phyloP scores from a whole-genome alignment of 2,329 filamentous ascomycete genomes.

The Arachnopeziza araneosa region DNA sequence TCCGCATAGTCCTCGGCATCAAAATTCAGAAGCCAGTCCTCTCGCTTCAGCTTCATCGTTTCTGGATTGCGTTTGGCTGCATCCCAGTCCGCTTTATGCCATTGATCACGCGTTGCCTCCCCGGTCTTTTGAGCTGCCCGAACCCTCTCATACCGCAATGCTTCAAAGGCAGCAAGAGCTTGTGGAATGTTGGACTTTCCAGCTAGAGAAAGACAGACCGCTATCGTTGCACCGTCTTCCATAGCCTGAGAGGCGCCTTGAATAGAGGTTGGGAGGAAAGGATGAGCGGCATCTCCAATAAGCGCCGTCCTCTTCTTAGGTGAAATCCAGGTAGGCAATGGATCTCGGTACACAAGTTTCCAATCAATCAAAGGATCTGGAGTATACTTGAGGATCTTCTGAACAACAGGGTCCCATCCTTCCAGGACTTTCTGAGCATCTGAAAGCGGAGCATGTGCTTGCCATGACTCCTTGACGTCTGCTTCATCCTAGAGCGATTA shows the following conservation, averaged over 20 bases:
- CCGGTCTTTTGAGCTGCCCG: slow-evolving; percentile 23
- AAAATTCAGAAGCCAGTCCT: slow-evolving; percentile 21
- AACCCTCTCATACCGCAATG: slow-evolving; percentile 22
- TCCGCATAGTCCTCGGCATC: slow-evolving; percentile 23
- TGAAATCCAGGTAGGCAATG: slow-evolving; percentile 27
- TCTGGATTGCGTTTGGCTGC: slow-evolving; percentile 21
- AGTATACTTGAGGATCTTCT: slow-evolving; percentile 22
- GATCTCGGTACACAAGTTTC: slow-evolving; percentile 29
- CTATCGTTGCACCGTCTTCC: slow-evolving; percentile 35
- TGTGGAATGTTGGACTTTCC: slow-evolving; percentile 18
- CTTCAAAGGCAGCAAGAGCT: slow-evolving; percentile 16
- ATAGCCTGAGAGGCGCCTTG: slow-evolving; percentile 36
- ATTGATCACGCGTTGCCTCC: slow-evolving; percentile 17
- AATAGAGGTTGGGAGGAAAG: slow-evolving; percentile 34
- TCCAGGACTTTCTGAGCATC: slow-evolving; percentile 15
- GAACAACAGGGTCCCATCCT: slow-evolving; percentile 23
- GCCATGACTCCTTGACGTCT: slow-evolving; percentile 43
- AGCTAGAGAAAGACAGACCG: slow-evolving; percentile 27
- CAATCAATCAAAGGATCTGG: slow-evolving; percentile 26
- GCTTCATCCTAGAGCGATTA: slow-evolving; percentile 27
- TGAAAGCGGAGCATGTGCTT: slow-evolving; percentile 15
- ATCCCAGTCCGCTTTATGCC: slow-evolving; percentile 23
- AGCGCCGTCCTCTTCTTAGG: slow-evolving; percentile 27
- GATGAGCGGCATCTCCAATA: slow-evolving; percentile 36
- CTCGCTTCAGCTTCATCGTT: slow-evolving; percentile 16